These are phyloP conservation scores for Vicia sativa DNA, from an alignment of 306 rosid genomes.

Conservation along the genomic window DNA sequence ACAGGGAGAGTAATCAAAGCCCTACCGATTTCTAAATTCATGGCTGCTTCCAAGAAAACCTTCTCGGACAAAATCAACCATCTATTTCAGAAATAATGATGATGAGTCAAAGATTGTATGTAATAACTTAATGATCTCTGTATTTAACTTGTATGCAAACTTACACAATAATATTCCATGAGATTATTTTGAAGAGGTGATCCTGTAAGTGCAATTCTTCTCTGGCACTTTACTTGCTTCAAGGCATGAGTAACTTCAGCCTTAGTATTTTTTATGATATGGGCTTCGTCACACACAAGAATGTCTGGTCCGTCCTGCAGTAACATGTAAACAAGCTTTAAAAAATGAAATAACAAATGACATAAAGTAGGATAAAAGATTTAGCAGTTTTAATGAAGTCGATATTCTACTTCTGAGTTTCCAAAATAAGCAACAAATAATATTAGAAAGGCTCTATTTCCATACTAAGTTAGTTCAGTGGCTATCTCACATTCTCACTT, in stretches of 20 bases:
- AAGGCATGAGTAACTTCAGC: conserved; percentile 92
- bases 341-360: conserved; percentile 36
- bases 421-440: conserved; percentile 13
- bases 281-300: conserved; percentile 99
- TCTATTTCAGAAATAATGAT: conserved; percentile 57
- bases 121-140: conserved; percentile 19
- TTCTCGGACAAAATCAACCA: conserved; percentile 99
- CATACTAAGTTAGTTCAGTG: neutral
- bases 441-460: conserved; percentile 1
- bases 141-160: conserved; percentile 42
- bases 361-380: neutral
- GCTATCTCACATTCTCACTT: neutral
- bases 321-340: conserved; percentile 36
- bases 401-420: conserved; percentile 10
- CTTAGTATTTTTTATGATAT: conserved; percentile 86
- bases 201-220: conserved; percentile 97
- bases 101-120: conserved; percentile 25
- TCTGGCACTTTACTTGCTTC: conserved; percentile 95
- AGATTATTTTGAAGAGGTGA: conserved; percentile 99
- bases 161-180: conserved; percentile 98
- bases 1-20: conserved; percentile 41
- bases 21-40: conserved; percentile 95
- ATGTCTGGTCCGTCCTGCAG: conserved; percentile 95
- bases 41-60: conserved; percentile 99
- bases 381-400: conserved; percentile 28